Evolutionary conservation across 106 monocot species (phyloP).

Genomic region (Dioscorea zingiberensis): DNA sequence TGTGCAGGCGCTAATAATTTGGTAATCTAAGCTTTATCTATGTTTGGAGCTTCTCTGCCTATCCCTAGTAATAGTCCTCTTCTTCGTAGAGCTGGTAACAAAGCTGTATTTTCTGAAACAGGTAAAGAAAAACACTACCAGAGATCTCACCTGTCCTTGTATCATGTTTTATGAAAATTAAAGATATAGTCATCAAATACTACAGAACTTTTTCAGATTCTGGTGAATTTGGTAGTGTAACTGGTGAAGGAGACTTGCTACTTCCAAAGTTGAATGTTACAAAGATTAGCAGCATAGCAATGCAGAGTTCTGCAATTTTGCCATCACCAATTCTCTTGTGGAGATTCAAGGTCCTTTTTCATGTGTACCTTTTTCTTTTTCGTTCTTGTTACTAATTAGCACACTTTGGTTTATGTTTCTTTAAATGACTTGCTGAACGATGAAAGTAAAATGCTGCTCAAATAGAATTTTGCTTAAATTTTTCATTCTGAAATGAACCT

Average conservation of each 20-base stretch:
- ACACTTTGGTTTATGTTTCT: not conserved
- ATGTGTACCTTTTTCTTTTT: not conserved
- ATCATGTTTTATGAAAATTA: not conserved
- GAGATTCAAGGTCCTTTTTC: conserved; percentile 54
- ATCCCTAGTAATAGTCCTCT: conserved; percentile 40
- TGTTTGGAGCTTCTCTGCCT: conserved; percentile 44
- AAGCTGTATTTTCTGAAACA: conserved; percentile 32
- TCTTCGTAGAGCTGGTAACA: conserved; percentile 53
- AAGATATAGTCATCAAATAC: too few relatives aligned
- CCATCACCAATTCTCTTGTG: conserved; percentile 72
- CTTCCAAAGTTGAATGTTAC: conserved; percentile 29
- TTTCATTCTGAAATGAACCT: not conserved
- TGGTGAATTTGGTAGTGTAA: conserved; percentile 14
- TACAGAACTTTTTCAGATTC: not conserved
- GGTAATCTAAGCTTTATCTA: conserved; percentile 8
- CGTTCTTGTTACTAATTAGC: not conserved
- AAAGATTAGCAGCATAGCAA: conserved; percentile 37
- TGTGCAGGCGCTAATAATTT: too few relatives aligned
- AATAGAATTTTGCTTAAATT: not conserved
- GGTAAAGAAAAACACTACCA: conserved; percentile 20
- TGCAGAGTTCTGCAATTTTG: conserved; percentile 38
- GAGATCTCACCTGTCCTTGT: not conserved
- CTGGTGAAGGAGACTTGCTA: conserved; percentile 15
- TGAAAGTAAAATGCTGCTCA: not conserved
- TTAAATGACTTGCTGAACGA: not conserved